Evolutionary conservation across 495 filamentous ascomycete genomes (phyloP).

Genomic region (Thozetella sp.): DNA sequence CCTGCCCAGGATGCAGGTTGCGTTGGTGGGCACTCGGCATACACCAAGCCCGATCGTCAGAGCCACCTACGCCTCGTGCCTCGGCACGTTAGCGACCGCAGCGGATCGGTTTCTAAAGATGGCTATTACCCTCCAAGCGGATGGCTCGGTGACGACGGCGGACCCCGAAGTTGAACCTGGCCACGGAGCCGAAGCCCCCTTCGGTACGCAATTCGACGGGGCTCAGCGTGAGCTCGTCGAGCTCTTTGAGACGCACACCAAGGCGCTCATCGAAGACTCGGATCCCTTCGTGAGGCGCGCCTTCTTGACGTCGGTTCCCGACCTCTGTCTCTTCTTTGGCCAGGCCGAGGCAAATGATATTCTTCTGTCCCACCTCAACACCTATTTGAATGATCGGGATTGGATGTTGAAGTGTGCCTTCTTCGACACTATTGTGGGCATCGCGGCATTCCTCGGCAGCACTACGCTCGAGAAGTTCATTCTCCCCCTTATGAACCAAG

Average conservation of each 20-base stretch:
- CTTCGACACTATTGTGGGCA: constrained; percentile 92
- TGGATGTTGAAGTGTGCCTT: constrained; percentile 98
- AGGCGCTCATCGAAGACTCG: constrained; percentile 82
- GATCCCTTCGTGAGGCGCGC: constrained; percentile 89
- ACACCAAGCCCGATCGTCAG: constrained; percentile 72
- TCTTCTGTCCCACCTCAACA: constrained; percentile 92
- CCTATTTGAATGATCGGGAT: constrained; percentile 94
- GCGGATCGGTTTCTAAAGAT: constrained; percentile 85
- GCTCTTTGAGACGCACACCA: constrained; percentile 85
- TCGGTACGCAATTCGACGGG: constrained; percentile 82
- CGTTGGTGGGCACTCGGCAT: constrained; percentile 59
- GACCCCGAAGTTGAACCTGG: constrained; percentile 84
- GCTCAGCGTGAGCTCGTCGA: constrained; percentile 75
- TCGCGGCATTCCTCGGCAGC: constrained; percentile 86
- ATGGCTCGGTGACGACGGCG: constrained; percentile 75
- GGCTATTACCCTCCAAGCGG: constrained; percentile 83
- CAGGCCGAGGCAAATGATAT: constrained; percentile 88
- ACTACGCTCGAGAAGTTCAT: constrained; percentile 93
- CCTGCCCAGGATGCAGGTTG: constrained; percentile 76
- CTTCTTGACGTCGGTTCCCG: constrained; percentile 91
- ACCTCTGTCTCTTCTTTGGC: constrained; percentile 94
- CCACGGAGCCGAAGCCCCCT: constrained; percentile 55
- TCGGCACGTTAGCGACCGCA: constrained; percentile 90
- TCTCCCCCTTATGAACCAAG: constrained; percentile 93
- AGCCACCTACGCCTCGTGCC: constrained; percentile 88